These are phyloP conservation scores for Aspergillus cejpii DNA, from an alignment of 2,329 filamentous ascomycete genomes.

Conservation along the genomic window DNA sequence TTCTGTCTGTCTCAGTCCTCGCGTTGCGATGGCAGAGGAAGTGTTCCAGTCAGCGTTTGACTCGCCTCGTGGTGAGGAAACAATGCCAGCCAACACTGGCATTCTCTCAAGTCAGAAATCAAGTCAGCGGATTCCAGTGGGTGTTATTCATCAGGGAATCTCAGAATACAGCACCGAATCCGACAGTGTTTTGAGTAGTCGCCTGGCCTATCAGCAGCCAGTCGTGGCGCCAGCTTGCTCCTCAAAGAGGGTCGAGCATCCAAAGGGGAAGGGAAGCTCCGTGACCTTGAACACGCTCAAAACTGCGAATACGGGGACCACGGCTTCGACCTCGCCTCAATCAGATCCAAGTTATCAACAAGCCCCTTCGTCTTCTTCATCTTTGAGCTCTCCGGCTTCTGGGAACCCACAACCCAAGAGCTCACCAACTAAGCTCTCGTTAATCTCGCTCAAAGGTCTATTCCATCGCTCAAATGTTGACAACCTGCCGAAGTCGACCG, in stretches of 20 bases:
- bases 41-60: neutral
- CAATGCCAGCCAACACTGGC: neutral
- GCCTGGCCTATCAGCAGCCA: neutral
- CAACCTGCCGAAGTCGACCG: neutral
- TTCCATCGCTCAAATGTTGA: neutral
- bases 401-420: too few species aligned
- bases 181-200: neutral
- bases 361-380: conserved; percentile 32
- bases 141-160: neutral
- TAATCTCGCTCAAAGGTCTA: neutral
- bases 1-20: neutral
- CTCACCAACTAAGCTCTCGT: neutral
- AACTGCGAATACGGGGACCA: neutral
- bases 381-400: neutral
- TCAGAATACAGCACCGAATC: neutral
- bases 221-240: neutral
- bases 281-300: neutral
- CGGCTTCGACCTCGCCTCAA: neutral
- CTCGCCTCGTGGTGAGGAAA: neutral
- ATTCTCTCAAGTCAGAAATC: neutral
- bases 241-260: neutral
- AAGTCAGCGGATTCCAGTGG: neutral
- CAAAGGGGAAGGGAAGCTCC: neutral
- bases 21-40: neutral
- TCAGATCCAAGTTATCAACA: neutral